Conservation (phyloP, 306 rosid species). For the Trifolium pratense region DNA sequence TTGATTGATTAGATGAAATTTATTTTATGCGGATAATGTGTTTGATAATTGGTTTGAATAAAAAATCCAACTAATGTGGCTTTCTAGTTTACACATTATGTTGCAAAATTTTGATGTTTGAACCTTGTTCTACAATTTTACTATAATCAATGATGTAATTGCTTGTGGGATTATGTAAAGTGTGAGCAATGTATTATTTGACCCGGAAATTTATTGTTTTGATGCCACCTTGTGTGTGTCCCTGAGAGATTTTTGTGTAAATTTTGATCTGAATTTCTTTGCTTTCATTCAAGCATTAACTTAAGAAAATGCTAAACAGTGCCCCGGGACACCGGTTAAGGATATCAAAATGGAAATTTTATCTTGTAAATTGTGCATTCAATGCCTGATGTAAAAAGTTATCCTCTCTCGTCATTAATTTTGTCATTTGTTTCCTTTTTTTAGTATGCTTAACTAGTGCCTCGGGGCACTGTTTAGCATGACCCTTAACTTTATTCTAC, state of each 20-base stretch:
- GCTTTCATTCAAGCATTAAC: slow-evolving; percentile 7
- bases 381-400: too few species aligned
- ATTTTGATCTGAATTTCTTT: slow-evolving; percentile 22
- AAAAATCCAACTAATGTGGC: not conserved
- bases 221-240: slow-evolving; percentile 14
- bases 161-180: slow-evolving; percentile 2
- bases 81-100: not conserved
- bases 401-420: too few species aligned
- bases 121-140: too few species aligned
- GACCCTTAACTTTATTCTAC: too few species aligned
- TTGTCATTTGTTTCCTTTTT: too few species aligned
- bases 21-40: slow-evolving; percentile 11
- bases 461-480: too few species aligned
- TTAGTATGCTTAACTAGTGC: too few species aligned
- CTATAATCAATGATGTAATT: slow-evolving; percentile 11
- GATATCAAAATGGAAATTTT: too few species aligned
- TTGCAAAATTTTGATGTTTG: too few species aligned
- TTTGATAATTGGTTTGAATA: not conserved
- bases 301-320: too few species aligned
- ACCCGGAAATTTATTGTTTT: not conserved
- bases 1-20: slow-evolving; percentile 3
- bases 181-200: not conserved
- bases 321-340: too few species aligned
- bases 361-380: too few species aligned
- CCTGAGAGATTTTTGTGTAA: not conserved